Evolutionary conservation across 768 basidiomycete species (phyloP), one percentile per base, ranked within the genome.

Genomic region (Boletus bicolor): DNA sequence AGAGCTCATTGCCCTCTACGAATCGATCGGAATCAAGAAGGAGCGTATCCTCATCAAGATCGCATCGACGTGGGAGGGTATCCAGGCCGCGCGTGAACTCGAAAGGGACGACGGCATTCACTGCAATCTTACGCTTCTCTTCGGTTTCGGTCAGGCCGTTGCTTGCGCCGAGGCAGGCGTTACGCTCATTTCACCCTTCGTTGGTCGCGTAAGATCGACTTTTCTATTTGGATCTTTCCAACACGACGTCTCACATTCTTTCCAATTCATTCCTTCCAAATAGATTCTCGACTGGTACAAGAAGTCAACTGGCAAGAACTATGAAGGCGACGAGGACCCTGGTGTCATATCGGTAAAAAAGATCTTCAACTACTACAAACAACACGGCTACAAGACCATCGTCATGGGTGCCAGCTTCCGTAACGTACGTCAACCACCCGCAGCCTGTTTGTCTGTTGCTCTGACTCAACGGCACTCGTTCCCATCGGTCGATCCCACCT

Each of bases 351-450:
- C 91, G 41, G 97, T 99, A 59, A 88, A 91, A 80, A 89, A 82
- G 76, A 99, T 99, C 79, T 99, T 88, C 86, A 91, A 96, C 81
- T 98, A 94, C 76, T 99, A 99, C 85, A 98, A 98, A 83, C 94
- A 97, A 72, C 84, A 98, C 77, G 82, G 83, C 57, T 98, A 99
- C 84, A 92, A 94, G 68, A 99, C 97, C 65, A 98, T 99, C 75
- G 96, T 98, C 73, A 98, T 98, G 97, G 97, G 96, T 71, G 97
- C 97, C 56, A 96, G 93, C 34, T 98, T 99, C 94, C 91, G 97
- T 72, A 98, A 98, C 80, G 87, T 94, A 64, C 55, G 89, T 77
- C 4, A 17, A 49, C 46, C 11, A 36, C 24, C 12, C 38, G 21
- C 32, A 41, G 30, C 21, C 15, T 51, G 24, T 34, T 28, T 53